phyloP scores from a whole-genome alignment of 345 rosid genomes.

The Rubroshorea leprosula region DNA sequence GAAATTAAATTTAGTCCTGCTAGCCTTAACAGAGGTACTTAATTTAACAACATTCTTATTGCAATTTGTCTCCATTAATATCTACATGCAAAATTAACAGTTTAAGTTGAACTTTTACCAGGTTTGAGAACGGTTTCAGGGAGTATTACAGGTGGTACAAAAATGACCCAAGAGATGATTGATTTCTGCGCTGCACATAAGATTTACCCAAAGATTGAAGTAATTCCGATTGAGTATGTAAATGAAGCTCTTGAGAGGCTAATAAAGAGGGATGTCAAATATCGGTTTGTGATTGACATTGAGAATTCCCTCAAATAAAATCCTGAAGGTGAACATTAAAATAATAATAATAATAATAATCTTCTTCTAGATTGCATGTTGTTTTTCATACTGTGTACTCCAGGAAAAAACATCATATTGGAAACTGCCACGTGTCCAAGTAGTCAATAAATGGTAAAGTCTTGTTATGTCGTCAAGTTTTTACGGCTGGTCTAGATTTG shows the following conservation, averaged over 20 bases:
- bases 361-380: no score
- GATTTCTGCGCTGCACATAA: slow-evolving; percentile 68
- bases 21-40: slow-evolving; percentile 54
- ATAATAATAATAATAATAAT: no score
- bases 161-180: slow-evolving; percentile 70
- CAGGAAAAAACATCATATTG: no score
- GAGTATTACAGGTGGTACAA: slow-evolving; percentile 66
- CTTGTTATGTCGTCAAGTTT: no score
- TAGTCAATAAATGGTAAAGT: no score
- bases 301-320: slow-evolving; percentile 57
- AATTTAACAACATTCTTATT: background rate
- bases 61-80: slow-evolving; percentile 8
- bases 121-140: slow-evolving; percentile 63
- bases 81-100: background rate
- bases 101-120: slow-evolving; percentile 22
- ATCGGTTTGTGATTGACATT: slow-evolving; percentile 78
- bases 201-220: slow-evolving; percentile 66
- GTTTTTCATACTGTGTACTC: no score
- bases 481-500: no score
- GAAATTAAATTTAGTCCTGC: slow-evolving; percentile 78
- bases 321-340: slow-evolving; percentile 9
- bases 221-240: slow-evolving; percentile 55
- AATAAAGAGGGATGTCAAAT: slow-evolving; percentile 67
- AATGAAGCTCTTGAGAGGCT: slow-evolving; percentile 82
- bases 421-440: no score